Evolutionary conservation across 129 eudicot species (phyloP), one percentile per base, ranked within the genome.

Genomic region (Chrysanthemum lavandulifolium): DNA sequence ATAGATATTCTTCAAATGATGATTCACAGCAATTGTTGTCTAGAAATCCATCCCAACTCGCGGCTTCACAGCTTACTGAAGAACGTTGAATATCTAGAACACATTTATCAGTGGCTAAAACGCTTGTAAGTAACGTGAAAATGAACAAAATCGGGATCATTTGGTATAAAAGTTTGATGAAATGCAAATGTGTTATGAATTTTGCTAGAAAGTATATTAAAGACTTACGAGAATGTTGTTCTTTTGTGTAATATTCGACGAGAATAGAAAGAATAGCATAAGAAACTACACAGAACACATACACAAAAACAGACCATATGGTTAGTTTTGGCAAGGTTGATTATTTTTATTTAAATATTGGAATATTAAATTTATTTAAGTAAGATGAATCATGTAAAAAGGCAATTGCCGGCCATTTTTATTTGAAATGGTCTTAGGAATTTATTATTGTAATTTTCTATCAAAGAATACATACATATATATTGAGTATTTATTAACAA

Each of bases 21-120:
- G 78, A 57, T 43, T 64, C 83, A 4, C 96, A 90, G 66, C 86
- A 84, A 27, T 61, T 69, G 56, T 13, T 51, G 61, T 36, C 68
- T 2, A 82, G 48, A 51, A 86, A 89, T 11, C 92, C 96, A 29
- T 68, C 81, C 96, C 92, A 82, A 65, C 69, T 76, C 7, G 83
- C 84, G 59, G 18, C 69, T 48, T 13, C 25, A 14, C 82, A 79
- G 47, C 74, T 77, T 36, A 36, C 6, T 21, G 88, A 73, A 25
- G 92, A 80, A 56, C 36, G 60, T 50, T 53, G 73, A 6, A 81
- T 71, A 36, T 82, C 82, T 10, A 89, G 82, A 47, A 79, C 73
- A 48, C 96, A 89, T 58, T 71, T 47, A 13, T 80, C 50, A 14
- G 62, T 56, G 57, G 75, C 83, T 5, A 73, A 68, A 58, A 76